A percentile compares a stretch with the other conserved stretches of the same genome.
Conservation (phyloP, 2,329 filamentous ascomycete genomes). For the Penicillium sp. region DNA sequence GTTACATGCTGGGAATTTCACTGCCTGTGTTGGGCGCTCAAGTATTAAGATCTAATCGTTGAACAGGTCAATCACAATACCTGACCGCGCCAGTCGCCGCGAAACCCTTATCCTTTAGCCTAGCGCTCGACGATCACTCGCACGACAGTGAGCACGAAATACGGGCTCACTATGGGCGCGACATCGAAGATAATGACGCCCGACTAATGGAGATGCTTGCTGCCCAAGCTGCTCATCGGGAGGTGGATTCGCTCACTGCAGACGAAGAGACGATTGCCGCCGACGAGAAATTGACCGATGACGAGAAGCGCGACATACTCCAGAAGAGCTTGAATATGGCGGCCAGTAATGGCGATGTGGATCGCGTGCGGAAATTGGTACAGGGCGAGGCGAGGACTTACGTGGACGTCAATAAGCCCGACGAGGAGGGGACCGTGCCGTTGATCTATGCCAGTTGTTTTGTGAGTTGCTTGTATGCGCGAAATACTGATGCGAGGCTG, state of each 20-base stretch:
- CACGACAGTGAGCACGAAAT: constrained; percentile 54
- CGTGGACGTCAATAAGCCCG: constrained; percentile 75
- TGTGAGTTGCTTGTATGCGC: constrained; percentile 44
- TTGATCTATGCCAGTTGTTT: constrained; percentile 98
- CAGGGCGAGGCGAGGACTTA: constrained; percentile 63
- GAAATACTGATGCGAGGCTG: constrained; percentile 3
- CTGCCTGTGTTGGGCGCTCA: neutral
- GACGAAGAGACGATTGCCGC: constrained; percentile 71
- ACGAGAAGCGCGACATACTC: constrained; percentile 70
- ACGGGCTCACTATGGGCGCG: constrained; percentile 28
- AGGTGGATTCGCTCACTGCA: constrained; percentile 58
- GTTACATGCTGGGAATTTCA: neutral
- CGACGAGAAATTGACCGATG: constrained; percentile 62
- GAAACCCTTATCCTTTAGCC: constrained; percentile 75
- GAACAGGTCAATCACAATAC: constrained; percentile 83
- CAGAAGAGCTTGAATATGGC: constrained; percentile 90
- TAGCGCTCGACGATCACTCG: constrained; percentile 68
- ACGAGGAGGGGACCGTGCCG: constrained; percentile 92
- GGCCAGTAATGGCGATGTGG: constrained; percentile 87
- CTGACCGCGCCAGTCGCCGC: constrained; percentile 76
- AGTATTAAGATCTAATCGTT: constrained; percentile 4
- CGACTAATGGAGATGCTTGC: constrained; percentile 93
- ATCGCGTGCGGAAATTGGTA: constrained; percentile 67
- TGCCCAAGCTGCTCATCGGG: constrained; percentile 77
- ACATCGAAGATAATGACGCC: constrained; percentile 66